Conservation (phyloP, 495 filamentous ascomycete species). For the Podospora fimiseda region DNA sequence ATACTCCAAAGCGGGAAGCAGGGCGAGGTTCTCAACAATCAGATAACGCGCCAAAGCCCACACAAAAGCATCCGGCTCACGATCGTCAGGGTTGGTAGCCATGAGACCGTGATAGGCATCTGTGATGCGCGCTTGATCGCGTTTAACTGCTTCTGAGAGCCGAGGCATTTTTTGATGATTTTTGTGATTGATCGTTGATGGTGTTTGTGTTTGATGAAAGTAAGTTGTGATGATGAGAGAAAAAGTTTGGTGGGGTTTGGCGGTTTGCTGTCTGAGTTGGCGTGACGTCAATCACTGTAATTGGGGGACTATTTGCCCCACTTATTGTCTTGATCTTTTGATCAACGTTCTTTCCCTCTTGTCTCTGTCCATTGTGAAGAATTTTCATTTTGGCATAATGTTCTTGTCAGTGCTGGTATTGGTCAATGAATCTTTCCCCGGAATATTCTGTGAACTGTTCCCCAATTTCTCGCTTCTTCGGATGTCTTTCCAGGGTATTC, state of each 20-base stretch:
- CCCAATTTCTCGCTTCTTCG: too few relatives aligned
- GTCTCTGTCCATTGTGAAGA: too few relatives aligned
- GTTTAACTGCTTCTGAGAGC: constrained; percentile 22
- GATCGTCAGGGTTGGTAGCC: constrained; percentile 11
- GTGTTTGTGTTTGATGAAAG: background rate
- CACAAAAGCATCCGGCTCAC: constrained; percentile 19
- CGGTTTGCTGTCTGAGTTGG: background rate
- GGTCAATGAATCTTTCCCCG: too few relatives aligned
- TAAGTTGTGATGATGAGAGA: background rate
- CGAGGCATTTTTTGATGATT: constrained; percentile 10
- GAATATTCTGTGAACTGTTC: too few relatives aligned
- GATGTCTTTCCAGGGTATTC: too few relatives aligned
- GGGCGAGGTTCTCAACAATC: constrained; percentile 24
- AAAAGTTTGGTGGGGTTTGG: background rate
- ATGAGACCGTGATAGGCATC: constrained; percentile 12
- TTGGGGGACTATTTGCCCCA: background rate
- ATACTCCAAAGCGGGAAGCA: constrained; percentile 23
- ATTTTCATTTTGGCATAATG: too few relatives aligned
- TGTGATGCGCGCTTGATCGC: constrained; percentile 19
- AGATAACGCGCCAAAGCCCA: constrained; percentile 25
- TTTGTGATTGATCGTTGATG: background rate
- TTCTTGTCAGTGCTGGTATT: too few relatives aligned
- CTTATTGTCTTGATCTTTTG: background rate
- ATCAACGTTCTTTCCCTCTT: background rate
- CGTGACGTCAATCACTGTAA: constrained; percentile 7